A percentile compares a stretch with the other conserved stretches of the same genome.
phyloP scores from a whole-genome alignment of 2,329 filamentous ascomycete species.

The Tolypocladium capitatum region DNA sequence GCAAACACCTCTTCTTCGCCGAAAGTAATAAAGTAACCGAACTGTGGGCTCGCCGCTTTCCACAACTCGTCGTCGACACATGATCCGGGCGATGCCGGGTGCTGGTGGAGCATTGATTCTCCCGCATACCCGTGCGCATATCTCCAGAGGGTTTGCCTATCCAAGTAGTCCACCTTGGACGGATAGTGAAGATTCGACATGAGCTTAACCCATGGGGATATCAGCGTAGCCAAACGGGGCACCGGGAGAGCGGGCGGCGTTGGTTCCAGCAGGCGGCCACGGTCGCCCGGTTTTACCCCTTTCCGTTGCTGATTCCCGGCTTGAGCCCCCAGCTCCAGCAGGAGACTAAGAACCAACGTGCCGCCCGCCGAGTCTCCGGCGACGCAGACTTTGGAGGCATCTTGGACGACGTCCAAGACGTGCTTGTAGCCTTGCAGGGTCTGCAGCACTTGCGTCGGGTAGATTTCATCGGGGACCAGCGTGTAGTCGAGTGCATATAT shows the following conservation, averaged over 20 bases:
- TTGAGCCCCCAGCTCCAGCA: conserved; percentile 48
- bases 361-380: conserved; percentile 72
- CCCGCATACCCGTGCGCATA: conserved; percentile 58
- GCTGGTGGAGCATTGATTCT: conserved; percentile 21
- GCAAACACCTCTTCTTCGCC: conserved; percentile 69
- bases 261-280: conserved; percentile 6
- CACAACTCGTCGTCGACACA: conserved; percentile 55
- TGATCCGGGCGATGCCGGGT: conserved; percentile 49
- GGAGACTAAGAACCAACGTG: conserved; percentile 57
- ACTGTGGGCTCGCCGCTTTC: conserved; percentile 49
- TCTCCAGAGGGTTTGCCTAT: conserved; percentile 48
- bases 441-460: conserved; percentile 62
- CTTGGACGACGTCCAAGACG: conserved; percentile 43
- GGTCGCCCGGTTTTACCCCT: conserved; percentile 3
- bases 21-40: conserved; percentile 58
- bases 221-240: conserved; percentile 49
- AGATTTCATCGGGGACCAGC: conserved; percentile 59
- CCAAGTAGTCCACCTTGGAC: conserved; percentile 64
- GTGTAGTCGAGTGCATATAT: conserved; percentile 73
- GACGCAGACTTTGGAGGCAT: conserved; percentile 53
- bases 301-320: conserved; percentile 9
- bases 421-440: conserved; percentile 58
- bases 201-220: conserved; percentile 71
- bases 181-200: conserved; percentile 53
- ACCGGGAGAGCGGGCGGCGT: conserved; percentile 13